Base-by-base conservation (phyloP, 2,329 filamentous ascomycete species). In the Aotearoamyces nothofagi region DNA sequence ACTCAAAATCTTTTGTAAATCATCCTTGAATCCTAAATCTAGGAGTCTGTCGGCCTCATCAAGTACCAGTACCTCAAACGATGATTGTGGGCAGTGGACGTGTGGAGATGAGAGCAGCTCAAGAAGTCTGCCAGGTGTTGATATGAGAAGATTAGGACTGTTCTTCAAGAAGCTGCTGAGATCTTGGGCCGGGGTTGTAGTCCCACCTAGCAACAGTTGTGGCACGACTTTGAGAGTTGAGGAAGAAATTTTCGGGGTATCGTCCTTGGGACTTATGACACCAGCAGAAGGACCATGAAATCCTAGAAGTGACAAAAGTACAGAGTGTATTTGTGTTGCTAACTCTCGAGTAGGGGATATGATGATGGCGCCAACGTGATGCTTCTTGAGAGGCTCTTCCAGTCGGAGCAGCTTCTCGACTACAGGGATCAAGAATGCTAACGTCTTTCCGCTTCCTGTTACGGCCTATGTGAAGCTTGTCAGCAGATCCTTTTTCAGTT, bases 31-130 rank as follows among this genome's bases (percentile, higher is more conserved):
- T 5, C 92, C 90, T 13, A 96, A 65, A 54, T 98, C 90, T 8
- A 98, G 62, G 15, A 98, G 59, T 34, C 90, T 69, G 53, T 98
- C 90, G 27, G 87, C 90, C 57, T 98, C 90, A 47, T 98, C 90
- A 19, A 98, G 66, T 3, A 98, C 80, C 8, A 98, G 68, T 27
- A 83, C 72, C 50, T 98, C 87, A 41, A 98, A 96, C 0, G 81
- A 81, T 1, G 81, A 84, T 36, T 87, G 78, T 0, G 82, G 75
- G 42, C 81, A 86, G 50, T 92, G 81, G 9, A 93, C 84, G 45
- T 92, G 78, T 2, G 76, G 79, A 2, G 83, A 92, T 0, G 78
- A 74, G 4, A 98, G 63, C 1, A 98, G 67, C 47, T 94, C 86
- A 5, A 93, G 68, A 2, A 98, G 66, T 26, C 90, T 72, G 4